These are phyloP conservation scores for Climacium dendroides DNA, from an alignment of 225 moss, liverwort and hornwort genomes.

Conservation along the genomic window DNA sequence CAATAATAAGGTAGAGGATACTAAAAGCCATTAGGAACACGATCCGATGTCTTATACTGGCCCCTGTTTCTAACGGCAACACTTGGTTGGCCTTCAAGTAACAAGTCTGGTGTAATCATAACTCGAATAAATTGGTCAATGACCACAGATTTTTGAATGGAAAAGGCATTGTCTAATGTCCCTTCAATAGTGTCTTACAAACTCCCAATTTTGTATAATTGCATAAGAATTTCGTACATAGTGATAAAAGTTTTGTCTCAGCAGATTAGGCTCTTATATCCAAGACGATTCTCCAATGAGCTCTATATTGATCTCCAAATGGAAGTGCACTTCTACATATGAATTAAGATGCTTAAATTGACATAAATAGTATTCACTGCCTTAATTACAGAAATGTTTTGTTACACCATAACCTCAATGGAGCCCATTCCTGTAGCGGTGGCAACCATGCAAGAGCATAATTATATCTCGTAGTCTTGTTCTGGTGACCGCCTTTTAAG, in stretches of 20 bases:
- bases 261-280: background rate
- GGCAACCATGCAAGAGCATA: background rate
- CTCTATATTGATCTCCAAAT: background rate
- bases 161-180: background rate
- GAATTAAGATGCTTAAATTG: background rate
- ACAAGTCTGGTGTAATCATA: background rate
- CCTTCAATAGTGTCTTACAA: background rate
- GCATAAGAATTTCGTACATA: background rate
- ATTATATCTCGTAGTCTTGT: background rate
- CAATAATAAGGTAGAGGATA: background rate
- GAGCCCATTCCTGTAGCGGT: background rate
- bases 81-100: background rate
- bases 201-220: background rate
- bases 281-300: background rate
- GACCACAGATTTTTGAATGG: background rate
- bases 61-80: background rate
- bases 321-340: background rate
- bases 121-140: background rate
- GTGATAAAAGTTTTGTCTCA: background rate
- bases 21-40: background rate
- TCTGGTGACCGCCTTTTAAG: background rate
- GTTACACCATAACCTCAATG: background rate
- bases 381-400: background rate
- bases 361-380: background rate
- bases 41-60: background rate